Base-by-base conservation (phyloP, 2,329 filamentous ascomycete genomes). In the Trichoderma simmonsii region DNA sequence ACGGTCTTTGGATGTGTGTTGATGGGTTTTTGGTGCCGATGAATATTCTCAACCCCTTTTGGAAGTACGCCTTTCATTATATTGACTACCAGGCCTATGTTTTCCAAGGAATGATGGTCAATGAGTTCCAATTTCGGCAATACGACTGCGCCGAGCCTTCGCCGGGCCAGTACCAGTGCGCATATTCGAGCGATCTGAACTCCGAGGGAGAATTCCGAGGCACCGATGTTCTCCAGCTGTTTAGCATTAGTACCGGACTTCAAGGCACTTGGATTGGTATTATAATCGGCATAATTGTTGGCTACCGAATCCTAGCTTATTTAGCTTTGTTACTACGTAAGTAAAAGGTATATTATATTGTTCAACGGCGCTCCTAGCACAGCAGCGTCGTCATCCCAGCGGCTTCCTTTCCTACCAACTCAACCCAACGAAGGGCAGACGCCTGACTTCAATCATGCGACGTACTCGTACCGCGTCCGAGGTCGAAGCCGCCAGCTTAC, bases 21-120 rank as follows among this genome's bases (percentile, higher is more conserved):
- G 89, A 91, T 68, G 94, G 93, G 1, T 97, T 97, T 83, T 86
- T 97, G 80, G 93, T 97, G 2, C 87, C 89, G 4, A 89, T 91
- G 4, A 88, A 85, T 1, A 87, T 91, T 3, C 86, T 97, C 56
- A 97, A 97, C 80, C 88, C 87, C 3, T 97, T 97, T 76, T 97
- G 92, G 90, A 89, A 90, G 80, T 96, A 97, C 77, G 92, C 92
- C 7, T 96, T 96, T 77, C 92, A 95, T 79, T 97, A 94, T 80
- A 95, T 95, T 78, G 92, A 97, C 79, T 97, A 97, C 78, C 93
- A 95, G 79, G 88, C 85, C 57, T 97, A 95, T 77, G 93, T 97
- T 4, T 97, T 97, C 79, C 89, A 95, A 78, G 93, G 93, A 15
- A 96, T 97, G 93, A 95, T 97, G 93, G 90, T 95, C 70, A 97